These are phyloP conservation scores for Pseudopyricularia javanii DNA, from an alignment of 2,329 filamentous ascomycete species.

Conservation along the genomic window DNA sequence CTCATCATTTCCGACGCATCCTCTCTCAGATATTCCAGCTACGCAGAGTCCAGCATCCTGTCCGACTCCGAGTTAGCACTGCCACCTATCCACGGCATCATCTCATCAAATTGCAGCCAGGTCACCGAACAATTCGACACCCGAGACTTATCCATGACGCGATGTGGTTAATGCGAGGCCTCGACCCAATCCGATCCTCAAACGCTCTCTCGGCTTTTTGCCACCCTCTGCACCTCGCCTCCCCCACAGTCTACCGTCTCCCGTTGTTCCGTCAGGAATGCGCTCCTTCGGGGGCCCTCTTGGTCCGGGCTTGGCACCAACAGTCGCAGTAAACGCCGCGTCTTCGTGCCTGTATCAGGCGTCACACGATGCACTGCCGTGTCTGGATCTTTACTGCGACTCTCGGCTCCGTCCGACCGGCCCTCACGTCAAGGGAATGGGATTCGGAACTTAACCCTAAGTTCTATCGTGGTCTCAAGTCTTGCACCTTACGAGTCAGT, in stretches of 20 bases:
- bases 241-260: conserved; percentile 68
- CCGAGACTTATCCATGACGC: background rate
- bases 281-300: conserved; percentile 32
- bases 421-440: conserved; percentile 41
- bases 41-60: conserved; percentile 12
- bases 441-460: conserved; percentile 97
- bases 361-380: conserved; percentile 32
- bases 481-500: conserved; percentile 58
- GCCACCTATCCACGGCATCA: background rate
- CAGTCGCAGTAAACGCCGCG: conserved; percentile 35
- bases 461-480: conserved; percentile 49
- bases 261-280: conserved; percentile 58
- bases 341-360: conserved; percentile 50
- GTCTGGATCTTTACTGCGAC: conserved; percentile 27
- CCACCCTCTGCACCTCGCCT: conserved; percentile 51
- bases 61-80: background rate
- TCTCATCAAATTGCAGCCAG: background rate
- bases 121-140: background rate
- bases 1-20: conserved; percentile 4
- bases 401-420: conserved; percentile 24
- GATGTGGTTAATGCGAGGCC: background rate
- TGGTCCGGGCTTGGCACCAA: conserved; percentile 18
- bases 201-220: conserved; percentile 2
- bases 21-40: conserved; percentile 3
- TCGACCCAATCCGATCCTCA: background rate